Percentiles rank a stretch among this genome's conserved stretches.
Conservation (phyloP, 345 rosid genomes). For the Hirschfeldia incana region DNA sequence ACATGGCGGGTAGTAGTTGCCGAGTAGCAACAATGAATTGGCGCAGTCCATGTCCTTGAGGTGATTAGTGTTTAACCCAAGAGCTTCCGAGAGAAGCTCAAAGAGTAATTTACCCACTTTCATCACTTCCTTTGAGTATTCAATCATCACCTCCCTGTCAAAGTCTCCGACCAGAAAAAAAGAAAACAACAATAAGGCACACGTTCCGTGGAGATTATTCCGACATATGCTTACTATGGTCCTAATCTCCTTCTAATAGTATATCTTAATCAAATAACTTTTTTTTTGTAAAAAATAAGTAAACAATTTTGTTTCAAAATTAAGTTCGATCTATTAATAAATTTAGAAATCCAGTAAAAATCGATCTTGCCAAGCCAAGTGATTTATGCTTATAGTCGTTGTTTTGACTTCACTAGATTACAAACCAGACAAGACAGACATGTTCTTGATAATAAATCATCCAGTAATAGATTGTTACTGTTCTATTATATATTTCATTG, state of each 20-base stretch:
- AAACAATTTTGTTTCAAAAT: background rate
- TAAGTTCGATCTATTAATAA: background rate
- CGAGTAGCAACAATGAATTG: conserved; percentile 37
- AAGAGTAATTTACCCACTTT: conserved; percentile 44
- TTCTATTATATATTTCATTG: background rate
- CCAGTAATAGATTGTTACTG: background rate
- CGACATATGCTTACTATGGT: background rate
- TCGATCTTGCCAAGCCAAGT: background rate
- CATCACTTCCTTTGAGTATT: conserved; percentile 49
- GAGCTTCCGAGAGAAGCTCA: conserved; percentile 58
- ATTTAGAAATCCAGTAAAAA: background rate
- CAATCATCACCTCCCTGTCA: conserved; percentile 43
- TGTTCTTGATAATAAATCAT: background rate
- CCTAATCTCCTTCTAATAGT: background rate
- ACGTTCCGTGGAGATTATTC: no score
- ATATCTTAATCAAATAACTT: no score
- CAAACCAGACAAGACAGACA: background rate
- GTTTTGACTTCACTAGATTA: no score
- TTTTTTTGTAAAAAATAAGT: no score
- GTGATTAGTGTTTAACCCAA: conserved; percentile 49
- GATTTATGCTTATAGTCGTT: background rate
- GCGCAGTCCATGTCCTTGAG: conserved; percentile 47
- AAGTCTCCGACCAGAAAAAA: background rate
- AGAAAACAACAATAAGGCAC: no score
- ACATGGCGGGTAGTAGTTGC: conserved; percentile 61